phyloP scores from a whole-genome alignment of 2,329 filamentous ascomycete species.

The Rutstroemia sp. region DNA sequence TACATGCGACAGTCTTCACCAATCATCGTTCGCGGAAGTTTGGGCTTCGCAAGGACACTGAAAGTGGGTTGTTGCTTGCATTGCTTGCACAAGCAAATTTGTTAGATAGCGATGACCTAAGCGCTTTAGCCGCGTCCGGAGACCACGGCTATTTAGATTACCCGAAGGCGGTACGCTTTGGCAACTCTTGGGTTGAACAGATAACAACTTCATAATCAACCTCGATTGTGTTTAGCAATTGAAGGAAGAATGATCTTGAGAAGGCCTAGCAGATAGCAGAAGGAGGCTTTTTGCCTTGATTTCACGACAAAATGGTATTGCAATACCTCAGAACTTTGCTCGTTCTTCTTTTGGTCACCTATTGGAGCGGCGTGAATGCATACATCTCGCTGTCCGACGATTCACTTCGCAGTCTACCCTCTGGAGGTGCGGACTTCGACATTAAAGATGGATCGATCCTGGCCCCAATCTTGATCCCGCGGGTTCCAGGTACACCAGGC shows the following conservation, averaged over 20 bases:
- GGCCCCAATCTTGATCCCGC: slow-evolving; percentile 77
- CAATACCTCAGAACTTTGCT: slow-evolving; percentile 13
- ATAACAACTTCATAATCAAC: not conserved
- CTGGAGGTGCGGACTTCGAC: slow-evolving; percentile 69
- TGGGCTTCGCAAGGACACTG: too few relatives aligned
- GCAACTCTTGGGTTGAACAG: not conserved
- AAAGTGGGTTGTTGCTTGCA: not conserved
- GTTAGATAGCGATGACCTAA: not conserved
- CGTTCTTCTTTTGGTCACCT: slow-evolving; percentile 13
- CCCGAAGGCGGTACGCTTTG: not conserved
- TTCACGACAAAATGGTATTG: slow-evolving; percentile 13
- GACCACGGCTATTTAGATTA: too few relatives aligned
- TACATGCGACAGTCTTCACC: not conserved
- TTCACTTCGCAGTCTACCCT: slow-evolving; percentile 63
- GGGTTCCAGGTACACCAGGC: slow-evolving; percentile 80
- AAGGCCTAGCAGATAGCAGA: slow-evolving; percentile 8
- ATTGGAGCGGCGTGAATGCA: slow-evolving; percentile 16
- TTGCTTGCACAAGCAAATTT: not conserved
- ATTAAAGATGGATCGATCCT: slow-evolving; percentile 69
- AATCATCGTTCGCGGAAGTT: not conserved
- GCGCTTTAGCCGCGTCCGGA: not conserved
- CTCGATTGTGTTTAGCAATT: not conserved
- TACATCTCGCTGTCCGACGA: slow-evolving; percentile 58
- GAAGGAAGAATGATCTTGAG: slow-evolving; percentile 21
- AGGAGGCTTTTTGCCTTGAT: slow-evolving; percentile 18